These are phyloP conservation scores for Arthrobotrys sphaeroides DNA, from an alignment of 2,329 filamentous ascomycete genomes.

Conservation along the genomic window DNA sequence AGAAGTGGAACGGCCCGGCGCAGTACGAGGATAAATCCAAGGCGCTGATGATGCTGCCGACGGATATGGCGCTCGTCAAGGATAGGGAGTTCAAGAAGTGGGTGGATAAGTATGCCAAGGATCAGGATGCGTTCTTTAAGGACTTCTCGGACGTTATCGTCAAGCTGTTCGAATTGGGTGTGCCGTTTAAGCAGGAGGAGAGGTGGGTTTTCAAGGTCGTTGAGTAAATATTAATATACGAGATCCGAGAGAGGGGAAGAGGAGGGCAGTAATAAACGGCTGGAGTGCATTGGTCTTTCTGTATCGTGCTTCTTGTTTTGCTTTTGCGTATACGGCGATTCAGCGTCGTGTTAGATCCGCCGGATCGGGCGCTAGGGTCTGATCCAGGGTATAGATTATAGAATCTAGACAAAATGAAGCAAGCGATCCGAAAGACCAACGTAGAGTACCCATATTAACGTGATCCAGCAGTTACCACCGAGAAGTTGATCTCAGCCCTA, in stretches of 20 bases:
- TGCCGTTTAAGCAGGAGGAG: slow-evolving; percentile 79
- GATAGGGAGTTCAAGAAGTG: slow-evolving; percentile 85
- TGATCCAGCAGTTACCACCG: too few species aligned
- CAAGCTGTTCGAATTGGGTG: slow-evolving; percentile 92
- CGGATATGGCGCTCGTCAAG: slow-evolving; percentile 85
- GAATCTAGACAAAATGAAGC: slow-evolving; percentile 14
- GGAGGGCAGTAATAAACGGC: neutral
- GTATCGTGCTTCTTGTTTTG: slow-evolving; percentile 7
- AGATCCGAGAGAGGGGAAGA: neutral
- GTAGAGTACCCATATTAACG: neutral
- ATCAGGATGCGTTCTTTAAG: slow-evolving; percentile 90
- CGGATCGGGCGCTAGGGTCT: slow-evolving; percentile 2
- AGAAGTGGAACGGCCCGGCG: slow-evolving; percentile 89
- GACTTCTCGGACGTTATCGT: slow-evolving; percentile 82
- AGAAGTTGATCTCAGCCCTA: too few species aligned
- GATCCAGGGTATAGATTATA: slow-evolving; percentile 1
- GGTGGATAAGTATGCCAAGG: slow-evolving; percentile 88
- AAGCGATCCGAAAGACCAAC: slow-evolving; percentile 2
- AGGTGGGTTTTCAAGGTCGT: slow-evolving; percentile 73
- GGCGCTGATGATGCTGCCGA: slow-evolving; percentile 95
- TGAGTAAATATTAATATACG: slow-evolving; percentile 56
- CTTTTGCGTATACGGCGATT: slow-evolving; percentile 15
- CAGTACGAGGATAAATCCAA: slow-evolving; percentile 91
- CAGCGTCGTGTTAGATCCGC: slow-evolving; percentile 13
- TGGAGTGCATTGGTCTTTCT: neutral